A percentile compares a stretch with the other conserved stretches of the same genome.
Evolutionary conservation across 495 filamentous ascomycete species (phyloP).

Genomic region (Penicillium ochrochloron): DNA sequence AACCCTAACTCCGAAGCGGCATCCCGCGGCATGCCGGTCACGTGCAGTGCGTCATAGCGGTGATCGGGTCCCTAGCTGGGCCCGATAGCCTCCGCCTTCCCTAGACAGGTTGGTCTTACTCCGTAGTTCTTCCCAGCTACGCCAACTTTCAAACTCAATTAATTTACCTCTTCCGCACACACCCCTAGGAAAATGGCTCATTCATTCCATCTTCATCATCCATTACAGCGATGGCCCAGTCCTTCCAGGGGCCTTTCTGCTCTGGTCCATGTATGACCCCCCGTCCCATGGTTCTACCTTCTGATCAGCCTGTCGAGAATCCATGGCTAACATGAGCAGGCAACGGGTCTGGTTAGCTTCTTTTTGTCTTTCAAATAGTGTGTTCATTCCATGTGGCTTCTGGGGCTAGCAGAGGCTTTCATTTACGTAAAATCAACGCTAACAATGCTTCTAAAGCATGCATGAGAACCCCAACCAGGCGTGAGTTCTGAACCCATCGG

Average conservation of each 20-base stretch:
- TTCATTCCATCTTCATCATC: slow-evolving; percentile 54
- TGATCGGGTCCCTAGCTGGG: slow-evolving; percentile 3
- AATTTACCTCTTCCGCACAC: slow-evolving; percentile 5
- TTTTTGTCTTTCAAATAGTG: slow-evolving; percentile 70
- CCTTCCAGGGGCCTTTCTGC: slow-evolving; percentile 73
- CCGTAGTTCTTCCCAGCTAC: background rate
- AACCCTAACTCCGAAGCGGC: slow-evolving; percentile 22
- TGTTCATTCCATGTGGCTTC: background rate
- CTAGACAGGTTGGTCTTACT: background rate
- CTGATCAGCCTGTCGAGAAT: background rate
- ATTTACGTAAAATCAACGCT: slow-evolving; percentile 14
- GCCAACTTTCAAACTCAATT: slow-evolving; percentile 6
- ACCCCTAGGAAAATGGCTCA: background rate
- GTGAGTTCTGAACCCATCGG: slow-evolving; percentile 38
- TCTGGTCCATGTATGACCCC: slow-evolving; percentile 63
- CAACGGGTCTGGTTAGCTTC: slow-evolving; percentile 69
- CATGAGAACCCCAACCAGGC: slow-evolving; percentile 51
- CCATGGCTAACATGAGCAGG: slow-evolving; percentile 37
- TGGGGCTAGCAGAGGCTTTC: background rate
- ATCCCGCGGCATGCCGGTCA: slow-evolving; percentile 29
- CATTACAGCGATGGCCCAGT: slow-evolving; percentile 71
- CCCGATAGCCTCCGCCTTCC: slow-evolving; percentile 17
- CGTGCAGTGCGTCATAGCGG: slow-evolving; percentile 20
- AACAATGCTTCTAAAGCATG: slow-evolving; percentile 37
- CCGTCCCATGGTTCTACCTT: slow-evolving; percentile 8